These are phyloP conservation scores for Harrya chromipes DNA, from an alignment of 768 basidiomycete genomes.

Conservation along the genomic window DNA sequence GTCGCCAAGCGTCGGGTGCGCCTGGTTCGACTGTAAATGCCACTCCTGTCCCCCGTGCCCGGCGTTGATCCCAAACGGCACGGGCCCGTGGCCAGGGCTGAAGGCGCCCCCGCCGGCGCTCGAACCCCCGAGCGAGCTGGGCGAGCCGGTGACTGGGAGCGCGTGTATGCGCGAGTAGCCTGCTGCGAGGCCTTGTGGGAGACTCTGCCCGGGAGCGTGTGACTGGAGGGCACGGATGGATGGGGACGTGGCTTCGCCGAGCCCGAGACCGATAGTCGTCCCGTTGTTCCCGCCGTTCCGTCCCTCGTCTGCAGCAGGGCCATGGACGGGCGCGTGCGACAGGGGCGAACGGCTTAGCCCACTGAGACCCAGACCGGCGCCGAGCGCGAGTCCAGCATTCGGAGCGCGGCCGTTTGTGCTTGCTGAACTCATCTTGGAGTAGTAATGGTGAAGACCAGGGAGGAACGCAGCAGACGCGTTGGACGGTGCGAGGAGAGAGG, in stretches of 20 bases:
- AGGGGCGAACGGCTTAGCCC: slow-evolving; percentile 31
- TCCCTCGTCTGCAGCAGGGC: slow-evolving; percentile 27
- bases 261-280: slow-evolving; percentile 16
- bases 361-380: slow-evolving; percentile 21
- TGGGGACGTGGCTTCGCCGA: slow-evolving; percentile 50
- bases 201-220: slow-evolving; percentile 87
- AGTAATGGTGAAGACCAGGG: slow-evolving; percentile 65
- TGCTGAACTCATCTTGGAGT: slow-evolving; percentile 47
- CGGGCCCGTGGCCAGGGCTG: slow-evolving; percentile 30
- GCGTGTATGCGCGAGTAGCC: slow-evolving; percentile 91
- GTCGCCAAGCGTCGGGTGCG: slow-evolving; percentile 15
- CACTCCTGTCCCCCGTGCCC: slow-evolving; percentile 24
- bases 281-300: slow-evolving; percentile 13
- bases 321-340: slow-evolving; percentile 26
- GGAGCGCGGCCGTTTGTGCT: slow-evolving; percentile 28
- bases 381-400: slow-evolving; percentile 18
- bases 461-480: slow-evolving; percentile 85
- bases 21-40: slow-evolving; percentile 27
- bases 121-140: slow-evolving; percentile 29
- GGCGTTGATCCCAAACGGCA: slow-evolving; percentile 31
- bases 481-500: slow-evolving; percentile 51
- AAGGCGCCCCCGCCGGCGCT: slow-evolving; percentile 28
- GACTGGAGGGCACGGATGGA: slow-evolving; percentile 76
- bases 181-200: slow-evolving; percentile 89
- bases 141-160: slow-evolving; percentile 41